These are phyloP conservation scores for Beta macrorhiza DNA, from an alignment of 179 eudicot species.

Conservation along the genomic window DNA sequence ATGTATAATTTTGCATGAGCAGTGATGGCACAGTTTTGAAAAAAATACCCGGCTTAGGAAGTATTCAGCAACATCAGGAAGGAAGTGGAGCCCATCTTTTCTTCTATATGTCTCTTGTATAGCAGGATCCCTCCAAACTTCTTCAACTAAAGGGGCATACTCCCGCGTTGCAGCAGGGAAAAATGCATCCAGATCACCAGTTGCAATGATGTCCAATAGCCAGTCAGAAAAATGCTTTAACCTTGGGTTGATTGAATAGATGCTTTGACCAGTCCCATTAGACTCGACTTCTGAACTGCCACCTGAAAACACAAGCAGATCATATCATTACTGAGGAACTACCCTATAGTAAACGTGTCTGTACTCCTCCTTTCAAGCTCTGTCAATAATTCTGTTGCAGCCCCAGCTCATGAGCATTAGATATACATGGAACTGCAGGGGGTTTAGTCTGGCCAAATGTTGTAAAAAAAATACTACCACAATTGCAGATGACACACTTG, in stretches of 20 bases:
- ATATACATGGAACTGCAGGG: not conserved
- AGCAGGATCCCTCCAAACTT: slow-evolving; percentile 97
- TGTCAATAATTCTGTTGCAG: too few species aligned
- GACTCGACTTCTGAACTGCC: slow-evolving; percentile 40
- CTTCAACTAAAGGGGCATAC: slow-evolving; percentile 98
- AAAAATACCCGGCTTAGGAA: slow-evolving; percentile 79
- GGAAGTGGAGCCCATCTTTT: slow-evolving; percentile 78
- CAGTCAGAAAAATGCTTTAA: slow-evolving; percentile 95
- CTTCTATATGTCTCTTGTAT: slow-evolving; percentile 81
- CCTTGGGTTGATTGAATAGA: slow-evolving; percentile 77
- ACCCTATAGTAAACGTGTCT: not conserved
- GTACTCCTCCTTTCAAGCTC: not conserved
- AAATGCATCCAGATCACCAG: slow-evolving; percentile 93
- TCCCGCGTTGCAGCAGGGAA: slow-evolving; percentile 98
- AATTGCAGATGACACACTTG: too few species aligned
- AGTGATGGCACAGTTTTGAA: not conserved
- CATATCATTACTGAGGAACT: slow-evolving; percentile 4
- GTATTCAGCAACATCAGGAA: slow-evolving; percentile 93
- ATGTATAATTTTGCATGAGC: not conserved
- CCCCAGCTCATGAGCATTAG: not conserved
- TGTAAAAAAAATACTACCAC: too few species aligned
- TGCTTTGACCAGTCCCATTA: slow-evolving; percentile 41
- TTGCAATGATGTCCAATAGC: slow-evolving; percentile 93
- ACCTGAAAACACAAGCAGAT: slow-evolving; percentile 36
- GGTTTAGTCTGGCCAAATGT: not conserved